A percentile compares a stretch with the other conserved stretches of the same genome.
Conservation (phyloP, 1,284 basidiomycete genomes). For the Cystobasidium slooffiae region DNA sequence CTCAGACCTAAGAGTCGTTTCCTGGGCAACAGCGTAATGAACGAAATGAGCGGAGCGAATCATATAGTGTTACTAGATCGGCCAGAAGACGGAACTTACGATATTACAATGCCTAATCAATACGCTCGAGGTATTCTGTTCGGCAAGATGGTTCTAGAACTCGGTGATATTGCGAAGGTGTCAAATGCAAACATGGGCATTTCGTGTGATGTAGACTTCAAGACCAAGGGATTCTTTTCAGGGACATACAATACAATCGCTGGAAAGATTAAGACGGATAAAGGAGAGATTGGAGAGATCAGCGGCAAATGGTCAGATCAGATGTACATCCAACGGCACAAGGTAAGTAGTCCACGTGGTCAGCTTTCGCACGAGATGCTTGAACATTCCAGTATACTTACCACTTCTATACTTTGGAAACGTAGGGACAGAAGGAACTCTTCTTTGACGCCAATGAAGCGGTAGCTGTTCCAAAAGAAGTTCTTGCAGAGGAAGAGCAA, state of each 20-base stretch:
- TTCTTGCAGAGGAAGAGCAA: slow-evolving; percentile 82
- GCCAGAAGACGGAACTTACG: slow-evolving; percentile 86
- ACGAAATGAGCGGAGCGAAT: slow-evolving; percentile 59
- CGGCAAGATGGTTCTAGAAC: slow-evolving; percentile 96
- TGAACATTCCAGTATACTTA: no score
- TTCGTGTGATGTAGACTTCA: slow-evolving; percentile 89
- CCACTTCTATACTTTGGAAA: not conserved
- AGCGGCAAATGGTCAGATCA: slow-evolving; percentile 86
- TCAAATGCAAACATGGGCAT: slow-evolving; percentile 78
- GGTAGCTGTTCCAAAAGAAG: slow-evolving; percentile 76
- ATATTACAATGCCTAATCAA: slow-evolving; percentile 93
- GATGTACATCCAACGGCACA: slow-evolving; percentile 81
- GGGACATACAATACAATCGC: slow-evolving; percentile 91
- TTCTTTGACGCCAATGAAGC: slow-evolving; percentile 83
- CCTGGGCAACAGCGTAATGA: slow-evolving; percentile 93
- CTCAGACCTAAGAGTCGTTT: slow-evolving; percentile 94
- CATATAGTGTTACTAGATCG: slow-evolving; percentile 73
- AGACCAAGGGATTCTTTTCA: slow-evolving; percentile 98
- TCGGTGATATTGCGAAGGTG: slow-evolving; percentile 88
- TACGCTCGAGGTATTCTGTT: slow-evolving; percentile 96
- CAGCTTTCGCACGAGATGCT: no score
- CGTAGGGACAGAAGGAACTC: slow-evolving; percentile 68
- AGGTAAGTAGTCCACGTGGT: slow-evolving; percentile 60
- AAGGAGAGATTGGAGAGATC: slow-evolving; percentile 81
- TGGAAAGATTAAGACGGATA: slow-evolving; percentile 70